phyloP scores from a whole-genome alignment of 371 early-diverging fungal species.

The Dichotomocladium elegans region DNA sequence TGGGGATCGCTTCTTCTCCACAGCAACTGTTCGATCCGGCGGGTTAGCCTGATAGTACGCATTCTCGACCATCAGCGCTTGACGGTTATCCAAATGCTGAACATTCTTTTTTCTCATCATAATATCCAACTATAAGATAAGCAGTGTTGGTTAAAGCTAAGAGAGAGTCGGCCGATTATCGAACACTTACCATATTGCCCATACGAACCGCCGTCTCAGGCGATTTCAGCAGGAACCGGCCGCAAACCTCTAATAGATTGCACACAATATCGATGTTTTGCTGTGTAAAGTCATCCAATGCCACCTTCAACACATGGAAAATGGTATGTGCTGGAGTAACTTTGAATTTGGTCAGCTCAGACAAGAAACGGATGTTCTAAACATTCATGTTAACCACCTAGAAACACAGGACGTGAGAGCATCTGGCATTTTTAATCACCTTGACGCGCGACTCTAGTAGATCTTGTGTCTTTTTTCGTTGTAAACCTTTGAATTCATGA shows the following conservation, averaged over 20 bases:
- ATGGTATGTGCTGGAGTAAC: slow-evolving; percentile 77
- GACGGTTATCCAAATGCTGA: slow-evolving; percentile 81
- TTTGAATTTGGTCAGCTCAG: slow-evolving; percentile 90
- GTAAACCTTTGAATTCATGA: slow-evolving; percentile 69
- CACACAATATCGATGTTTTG: slow-evolving; percentile 86
- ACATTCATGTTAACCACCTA: not conserved
- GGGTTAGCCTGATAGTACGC: slow-evolving; percentile 91
- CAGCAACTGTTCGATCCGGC: slow-evolving; percentile 59
- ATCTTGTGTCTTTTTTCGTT: slow-evolving; percentile 65
- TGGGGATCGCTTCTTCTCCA: slow-evolving; percentile 63
- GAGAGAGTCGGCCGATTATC: not conserved
- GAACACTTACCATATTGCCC: slow-evolving; percentile 50
- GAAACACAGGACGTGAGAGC: not conserved
- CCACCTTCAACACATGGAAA: slow-evolving; percentile 78
- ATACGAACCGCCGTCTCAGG: slow-evolving; percentile 69
- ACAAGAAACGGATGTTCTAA: slow-evolving; percentile 80
- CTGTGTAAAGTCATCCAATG: slow-evolving; percentile 79
- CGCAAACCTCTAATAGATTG: slow-evolving; percentile 85
- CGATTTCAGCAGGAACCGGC: slow-evolving; percentile 78
- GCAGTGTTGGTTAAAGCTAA: no score
- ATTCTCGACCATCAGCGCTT: slow-evolving; percentile 87
- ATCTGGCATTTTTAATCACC: slow-evolving; percentile 20
- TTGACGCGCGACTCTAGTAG: slow-evolving; percentile 74
- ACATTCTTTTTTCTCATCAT: slow-evolving; percentile 84
- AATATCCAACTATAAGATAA: slow-evolving; percentile 64